Evolutionary conservation across 805 yeast genomes (phyloP).

Genomic region (Kodamaea laetipori): DNA sequence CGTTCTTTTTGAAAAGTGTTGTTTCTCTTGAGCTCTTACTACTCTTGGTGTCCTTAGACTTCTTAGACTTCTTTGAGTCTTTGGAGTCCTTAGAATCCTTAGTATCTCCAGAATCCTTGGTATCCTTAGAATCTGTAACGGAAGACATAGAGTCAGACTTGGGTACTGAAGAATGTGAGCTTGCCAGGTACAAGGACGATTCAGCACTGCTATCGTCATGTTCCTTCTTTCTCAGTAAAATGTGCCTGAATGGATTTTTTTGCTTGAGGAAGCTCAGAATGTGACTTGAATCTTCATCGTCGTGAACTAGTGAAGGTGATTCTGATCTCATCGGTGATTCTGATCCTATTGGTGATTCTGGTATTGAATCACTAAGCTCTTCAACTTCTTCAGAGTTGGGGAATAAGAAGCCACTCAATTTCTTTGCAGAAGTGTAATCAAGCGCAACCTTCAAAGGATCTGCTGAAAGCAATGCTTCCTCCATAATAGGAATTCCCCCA

Average conservation of each 20-base stretch:
- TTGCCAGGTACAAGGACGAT: slow-evolving; percentile 6
- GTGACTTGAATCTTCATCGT: neutral
- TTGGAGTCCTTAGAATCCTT: slow-evolving; percentile 2
- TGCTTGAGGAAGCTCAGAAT: slow-evolving; percentile 2
- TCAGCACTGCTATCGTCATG: slow-evolving; percentile 5
- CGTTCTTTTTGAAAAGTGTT: neutral
- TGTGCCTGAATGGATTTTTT: slow-evolving; percentile 10
- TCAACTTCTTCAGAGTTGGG: slow-evolving; percentile 46
- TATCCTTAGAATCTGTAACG: slow-evolving; percentile 2
- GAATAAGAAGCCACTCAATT: slow-evolving; percentile 67
- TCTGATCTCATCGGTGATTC: neutral
- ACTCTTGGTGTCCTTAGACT: neutral
- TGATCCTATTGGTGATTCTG: neutral
- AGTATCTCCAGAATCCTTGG: neutral
- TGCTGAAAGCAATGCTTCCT: slow-evolving; percentile 57
- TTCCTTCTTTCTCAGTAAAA: slow-evolving; percentile 4
- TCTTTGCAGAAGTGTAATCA: slow-evolving; percentile 69
- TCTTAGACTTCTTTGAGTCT: neutral
- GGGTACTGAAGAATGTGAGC: slow-evolving; percentile 1
- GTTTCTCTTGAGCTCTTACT: neutral
- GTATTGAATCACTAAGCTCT: neutral
- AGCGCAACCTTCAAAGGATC: slow-evolving; percentile 71
- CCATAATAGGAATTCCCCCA: slow-evolving; percentile 87
- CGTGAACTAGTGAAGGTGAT: neutral
- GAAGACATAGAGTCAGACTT: slow-evolving; percentile 7